phyloP scores from a whole-genome alignment of 495 filamentous ascomycete genomes.

The Pyrenula aspistea region DNA sequence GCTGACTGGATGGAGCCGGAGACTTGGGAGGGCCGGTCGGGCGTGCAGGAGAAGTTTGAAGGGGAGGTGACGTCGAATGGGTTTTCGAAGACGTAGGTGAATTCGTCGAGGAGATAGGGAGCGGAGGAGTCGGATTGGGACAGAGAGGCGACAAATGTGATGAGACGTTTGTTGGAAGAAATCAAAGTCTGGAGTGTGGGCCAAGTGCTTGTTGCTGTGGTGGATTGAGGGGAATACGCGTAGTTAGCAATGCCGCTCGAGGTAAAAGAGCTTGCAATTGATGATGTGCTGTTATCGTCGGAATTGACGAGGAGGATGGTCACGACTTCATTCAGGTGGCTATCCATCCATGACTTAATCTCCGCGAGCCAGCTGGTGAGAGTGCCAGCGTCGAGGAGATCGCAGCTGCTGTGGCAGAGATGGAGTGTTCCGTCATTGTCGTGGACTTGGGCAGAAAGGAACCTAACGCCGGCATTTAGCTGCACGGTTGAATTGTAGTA shows the following conservation, averaged over 20 bases:
- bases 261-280: conserved; percentile 44
- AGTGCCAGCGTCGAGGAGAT: conserved; percentile 52
- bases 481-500: conserved; percentile 62
- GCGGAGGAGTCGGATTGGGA: conserved; percentile 24
- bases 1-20: conserved; percentile 29
- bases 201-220: conserved; percentile 38
- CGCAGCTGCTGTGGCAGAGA: conserved; percentile 56
- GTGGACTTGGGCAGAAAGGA: conserved; percentile 65
- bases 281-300: conserved; percentile 39
- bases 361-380: conserved; percentile 47
- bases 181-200: conserved; percentile 61
- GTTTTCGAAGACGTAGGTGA: conserved; percentile 66
- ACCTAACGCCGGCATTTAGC: conserved; percentile 55
- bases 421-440: conserved; percentile 39
- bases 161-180: conserved; percentile 45
- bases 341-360: conserved; percentile 58
- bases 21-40: conserved; percentile 45
- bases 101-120: conserved; percentile 63
- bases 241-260: conserved; percentile 47
- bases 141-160: conserved; percentile 52
- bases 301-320: conserved; percentile 66
- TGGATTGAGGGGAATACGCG: conserved; percentile 42
- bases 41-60: conserved; percentile 52
- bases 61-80: conserved; percentile 53
- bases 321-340: conserved; percentile 64